These are phyloP conservation scores for Mycosphaerella arachidis DNA, from an alignment of 2,329 filamentous ascomycete genomes.

Conservation along the genomic window DNA sequence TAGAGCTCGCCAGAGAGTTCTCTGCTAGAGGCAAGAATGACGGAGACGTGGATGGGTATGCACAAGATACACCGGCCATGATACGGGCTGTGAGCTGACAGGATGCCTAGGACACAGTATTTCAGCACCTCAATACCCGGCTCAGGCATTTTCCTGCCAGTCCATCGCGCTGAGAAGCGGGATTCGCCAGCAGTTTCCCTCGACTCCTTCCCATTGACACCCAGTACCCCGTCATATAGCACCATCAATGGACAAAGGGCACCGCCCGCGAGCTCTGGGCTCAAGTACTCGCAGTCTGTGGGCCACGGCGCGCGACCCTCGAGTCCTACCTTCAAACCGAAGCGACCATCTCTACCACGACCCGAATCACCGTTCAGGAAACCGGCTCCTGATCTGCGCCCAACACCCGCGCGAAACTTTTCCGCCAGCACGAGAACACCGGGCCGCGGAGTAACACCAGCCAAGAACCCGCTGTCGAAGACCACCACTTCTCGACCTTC, in stretches of 20 bases:
- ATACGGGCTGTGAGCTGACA: slow-evolving; percentile 1
- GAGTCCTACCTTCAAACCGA: slow-evolving; percentile 67
- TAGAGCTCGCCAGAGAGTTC: slow-evolving; percentile 80
- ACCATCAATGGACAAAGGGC: slow-evolving; percentile 40
- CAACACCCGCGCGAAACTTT: slow-evolving; percentile 56
- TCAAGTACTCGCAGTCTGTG: slow-evolving; percentile 85
- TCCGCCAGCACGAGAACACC: slow-evolving; percentile 48
- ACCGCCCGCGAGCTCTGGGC: slow-evolving; percentile 52
- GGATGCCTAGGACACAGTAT: slow-evolving; percentile 48
- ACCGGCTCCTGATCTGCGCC: slow-evolving; percentile 54
- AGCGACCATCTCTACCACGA: slow-evolving; percentile 73
- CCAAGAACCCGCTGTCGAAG: slow-evolving; percentile 27
- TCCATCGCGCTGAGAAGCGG: slow-evolving; percentile 71
- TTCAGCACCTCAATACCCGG: slow-evolving; percentile 74
- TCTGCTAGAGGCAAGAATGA: slow-evolving; percentile 86
- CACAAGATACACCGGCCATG: background rate
- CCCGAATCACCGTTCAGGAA: slow-evolving; percentile 76
- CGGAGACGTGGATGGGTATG: slow-evolving; percentile 88
- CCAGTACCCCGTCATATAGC: slow-evolving; percentile 59
- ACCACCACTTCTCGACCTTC: slow-evolving; percentile 53
- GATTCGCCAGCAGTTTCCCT: slow-evolving; percentile 53
- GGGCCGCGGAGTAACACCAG: slow-evolving; percentile 43
- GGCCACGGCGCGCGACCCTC: slow-evolving; percentile 65
- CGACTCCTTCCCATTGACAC: slow-evolving; percentile 59
- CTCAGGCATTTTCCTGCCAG: slow-evolving; percentile 88